Evolutionary conservation across 2,329 filamentous ascomycete species (phyloP), one percentile per base, ranked within the genome.

Genomic region (Thermomyces lanuginosus): DNA sequence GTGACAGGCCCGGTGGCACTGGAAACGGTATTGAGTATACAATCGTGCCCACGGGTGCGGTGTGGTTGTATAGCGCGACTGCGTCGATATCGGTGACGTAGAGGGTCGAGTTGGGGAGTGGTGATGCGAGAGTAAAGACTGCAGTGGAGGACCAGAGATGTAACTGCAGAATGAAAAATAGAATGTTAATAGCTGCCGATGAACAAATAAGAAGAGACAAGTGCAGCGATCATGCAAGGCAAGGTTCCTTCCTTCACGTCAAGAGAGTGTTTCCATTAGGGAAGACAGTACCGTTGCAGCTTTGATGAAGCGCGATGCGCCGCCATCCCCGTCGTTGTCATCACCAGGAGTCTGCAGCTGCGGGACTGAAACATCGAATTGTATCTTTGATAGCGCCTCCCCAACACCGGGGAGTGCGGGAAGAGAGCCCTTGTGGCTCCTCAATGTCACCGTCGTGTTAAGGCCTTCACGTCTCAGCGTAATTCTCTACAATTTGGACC

Each of bases 81-180:
- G 86, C 86, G 43, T 92, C 76, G 41, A 95, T 67, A 26, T 63
- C 65, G 19, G 81, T 80, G 35, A 98, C 67, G 40, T 72, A 78
- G 10, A 95, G 54, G 1, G 72, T 81, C 27, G 77, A 77, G 31
- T 72, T 60, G 21, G 61, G 55, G 6, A 95, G 60, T 0, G 89
- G 89, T 0, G 84, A 93, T 20, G 74, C 64, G 12, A 95, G 64
- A 0, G 69, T 73, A 51, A 98, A 93, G 1, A 76, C 72, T 3
- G 86, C 86, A 0, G 82, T 83, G 1, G 82, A 92, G 9, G 80
- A 78, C 36, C 89, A 65, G 27, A 95, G 54, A 54, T 95, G 83
- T 53, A 98, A 36, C 50, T 53, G 8, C 23, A 30, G 22, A 22
- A 36, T 8, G 13, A 15, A 30, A 30, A 28, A 38, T 33, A 42